Base-by-base conservation (phyloP, 2,329 filamentous ascomycete species). In the Xylaria digitata region DNA sequence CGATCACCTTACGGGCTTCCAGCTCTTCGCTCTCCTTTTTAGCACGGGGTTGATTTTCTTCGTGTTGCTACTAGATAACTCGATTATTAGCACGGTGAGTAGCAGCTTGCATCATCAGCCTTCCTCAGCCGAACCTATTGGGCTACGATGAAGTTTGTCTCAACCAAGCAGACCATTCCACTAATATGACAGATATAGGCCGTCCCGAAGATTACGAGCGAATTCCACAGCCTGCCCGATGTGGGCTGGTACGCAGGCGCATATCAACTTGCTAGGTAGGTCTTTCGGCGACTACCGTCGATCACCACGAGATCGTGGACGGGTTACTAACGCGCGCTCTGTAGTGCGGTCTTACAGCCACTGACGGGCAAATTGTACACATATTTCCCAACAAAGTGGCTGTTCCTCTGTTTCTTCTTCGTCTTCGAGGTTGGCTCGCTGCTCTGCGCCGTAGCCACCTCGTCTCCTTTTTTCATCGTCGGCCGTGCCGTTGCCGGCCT, bases 361-460 rank as follows among this genome's bases (percentile, higher is more conserved):
- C 77, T 87, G 17, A 80, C 82, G 0, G 86, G 85, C 1, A 86
- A 83, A 71, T 63, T 87, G 0, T 88, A 86, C 67, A 81, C 74
- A 1, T 75, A 80, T 32, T 81, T 82, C 54, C 78, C 69, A 17
- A 70, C 75, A 13, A 70, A 81, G 77, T 80, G 77, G 75, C 74
- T 79, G 0, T 83, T 80, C 54, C 70, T 82, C 6, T 56, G 63
- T 57, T 82, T 84, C 49, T 78, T 89, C 32, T 70, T 76, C 42
- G 61, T 87, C 46, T 89, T 89, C 67, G 85, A 88, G 71, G 23
- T 87, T 0, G 87, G 87, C 1, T 86, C 84, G 0, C 70, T 85
- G 3, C 74, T 89, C n/a, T 89, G 86, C 67, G 87, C 77, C 61
- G 69, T 81, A 57, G 82, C 86, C 0, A 77, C 73, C 0, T 83